Evolutionary conservation across 164 flowering plant species (phyloP).

Genomic region (Pachysandra terminalis): DNA sequence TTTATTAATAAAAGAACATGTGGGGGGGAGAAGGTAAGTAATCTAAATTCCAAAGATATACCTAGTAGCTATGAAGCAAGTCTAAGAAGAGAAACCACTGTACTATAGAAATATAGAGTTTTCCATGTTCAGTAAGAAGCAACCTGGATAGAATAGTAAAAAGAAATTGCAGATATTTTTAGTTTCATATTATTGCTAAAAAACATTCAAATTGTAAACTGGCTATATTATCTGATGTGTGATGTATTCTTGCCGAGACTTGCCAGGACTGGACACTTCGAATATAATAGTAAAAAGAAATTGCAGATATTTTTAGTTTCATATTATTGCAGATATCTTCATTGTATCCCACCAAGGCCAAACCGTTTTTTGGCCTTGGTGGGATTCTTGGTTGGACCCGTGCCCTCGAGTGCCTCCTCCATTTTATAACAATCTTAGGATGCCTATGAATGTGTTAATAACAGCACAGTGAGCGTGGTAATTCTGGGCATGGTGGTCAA

Average conservation of each 20-base stretch:
- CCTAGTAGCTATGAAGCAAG: no score
- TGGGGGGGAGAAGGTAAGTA: neutral
- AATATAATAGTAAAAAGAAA: no score
- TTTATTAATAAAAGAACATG: neutral
- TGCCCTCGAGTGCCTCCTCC: constrained; percentile 41
- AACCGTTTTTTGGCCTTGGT: constrained; percentile 32
- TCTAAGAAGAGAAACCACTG: no score
- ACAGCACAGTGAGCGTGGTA: constrained; percentile 91
- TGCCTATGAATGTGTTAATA: constrained; percentile 74
- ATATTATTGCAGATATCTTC: neutral
- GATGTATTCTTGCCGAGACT: no score
- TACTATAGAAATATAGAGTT: neutral
- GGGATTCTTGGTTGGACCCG: constrained; percentile 43
- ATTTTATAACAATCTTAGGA: constrained; percentile 60
- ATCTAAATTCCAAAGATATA: no score
- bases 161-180: no score
- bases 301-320: no score
- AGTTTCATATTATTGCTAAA: no score
- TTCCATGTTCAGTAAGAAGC: neutral
- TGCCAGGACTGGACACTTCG: no score
- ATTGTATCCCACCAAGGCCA: constrained; percentile 6
- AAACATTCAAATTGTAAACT: no score
- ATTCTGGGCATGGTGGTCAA: constrained; percentile 67
- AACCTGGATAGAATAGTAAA: no score
- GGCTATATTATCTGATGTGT: no score